Percentiles rank a stretch among this genome's conserved stretches.
Evolutionary conservation across 768 basidiomycete species (phyloP).

Genomic region (Collybia sp.): DNA sequence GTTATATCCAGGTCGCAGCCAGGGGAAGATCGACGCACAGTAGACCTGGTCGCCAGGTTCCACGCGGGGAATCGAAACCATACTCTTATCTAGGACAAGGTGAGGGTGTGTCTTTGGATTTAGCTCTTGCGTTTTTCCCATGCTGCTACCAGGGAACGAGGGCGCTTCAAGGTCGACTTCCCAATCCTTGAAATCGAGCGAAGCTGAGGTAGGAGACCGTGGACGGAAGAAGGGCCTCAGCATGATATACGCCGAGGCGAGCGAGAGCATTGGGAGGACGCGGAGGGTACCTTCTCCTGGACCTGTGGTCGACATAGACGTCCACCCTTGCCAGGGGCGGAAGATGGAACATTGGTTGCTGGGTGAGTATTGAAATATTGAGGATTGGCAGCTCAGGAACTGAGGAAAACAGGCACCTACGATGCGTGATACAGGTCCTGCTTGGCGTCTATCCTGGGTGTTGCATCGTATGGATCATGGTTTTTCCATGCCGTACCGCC

Average conservation of each 20-base stretch:
- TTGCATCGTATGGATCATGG: conserved; percentile 48
- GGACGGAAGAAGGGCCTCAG: conserved; percentile 65
- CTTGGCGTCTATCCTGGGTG: conserved; percentile 41
- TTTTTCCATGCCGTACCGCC: conserved; percentile 38
- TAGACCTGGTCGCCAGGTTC: conserved; percentile 63
- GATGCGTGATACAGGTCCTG: conserved; percentile 61
- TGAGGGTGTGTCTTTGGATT: conserved; percentile 58
- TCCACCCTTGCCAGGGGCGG: conserved; percentile 58
- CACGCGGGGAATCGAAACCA: conserved; percentile 55
- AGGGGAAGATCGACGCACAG: conserved; percentile 25
- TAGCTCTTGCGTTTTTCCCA: conserved; percentile 53
- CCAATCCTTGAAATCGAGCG: conserved; percentile 49
- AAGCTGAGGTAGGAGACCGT: conserved; percentile 9
- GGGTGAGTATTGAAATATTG: background rate
- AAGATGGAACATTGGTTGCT: conserved; percentile 52
- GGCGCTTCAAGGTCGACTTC: conserved; percentile 43
- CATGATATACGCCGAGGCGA: conserved; percentile 56
- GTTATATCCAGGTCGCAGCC: background rate
- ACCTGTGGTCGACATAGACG: conserved; percentile 46
- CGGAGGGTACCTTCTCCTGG: conserved; percentile 59
- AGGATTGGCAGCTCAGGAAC: conserved; percentile 4
- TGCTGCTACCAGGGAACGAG: conserved; percentile 49
- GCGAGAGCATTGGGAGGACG: conserved; percentile 52
- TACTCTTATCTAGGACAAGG: conserved; percentile 46
- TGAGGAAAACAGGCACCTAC: conserved; percentile 24